phyloP scores from a whole-genome alignment of 2,329 filamentous ascomycete species.

The Beauveria varroae region DNA sequence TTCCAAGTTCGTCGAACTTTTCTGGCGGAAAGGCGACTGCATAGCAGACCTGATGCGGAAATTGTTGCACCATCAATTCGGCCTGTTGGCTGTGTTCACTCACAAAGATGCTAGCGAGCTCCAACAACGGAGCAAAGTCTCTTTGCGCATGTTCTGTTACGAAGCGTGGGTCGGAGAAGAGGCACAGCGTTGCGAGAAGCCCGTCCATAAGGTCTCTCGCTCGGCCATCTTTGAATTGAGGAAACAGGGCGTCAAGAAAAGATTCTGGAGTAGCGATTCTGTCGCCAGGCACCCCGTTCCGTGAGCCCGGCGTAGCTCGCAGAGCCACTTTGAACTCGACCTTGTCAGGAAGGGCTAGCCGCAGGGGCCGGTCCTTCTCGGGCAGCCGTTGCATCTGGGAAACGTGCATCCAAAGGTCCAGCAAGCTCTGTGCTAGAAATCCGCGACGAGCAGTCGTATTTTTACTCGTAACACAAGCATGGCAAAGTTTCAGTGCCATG shows the following conservation, averaged over 20 bases:
- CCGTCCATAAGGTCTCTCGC: constrained; percentile 22
- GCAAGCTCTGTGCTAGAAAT: constrained; percentile 6
- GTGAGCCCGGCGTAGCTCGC: not conserved
- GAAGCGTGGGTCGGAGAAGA: constrained; percentile 22
- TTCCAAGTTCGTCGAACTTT: constrained; percentile 17
- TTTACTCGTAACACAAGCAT: constrained; percentile 15
- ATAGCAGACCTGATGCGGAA: not conserved
- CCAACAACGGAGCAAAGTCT: constrained; percentile 23
- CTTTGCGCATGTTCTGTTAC: constrained; percentile 10
- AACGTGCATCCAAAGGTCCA: constrained; percentile 11
- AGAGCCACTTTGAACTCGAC: not conserved
- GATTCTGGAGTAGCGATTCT: not conserved
- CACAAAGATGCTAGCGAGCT: constrained; percentile 10
- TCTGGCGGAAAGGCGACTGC: constrained; percentile 10
- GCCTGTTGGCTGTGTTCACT: not conserved
- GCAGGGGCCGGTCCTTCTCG: constrained; percentile 10
- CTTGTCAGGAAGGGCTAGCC: not conserved
- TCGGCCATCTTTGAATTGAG: constrained; percentile 21
- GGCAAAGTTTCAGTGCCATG: constrained; percentile 27
- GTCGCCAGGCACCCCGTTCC: not conserved
- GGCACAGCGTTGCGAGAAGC: constrained; percentile 25
- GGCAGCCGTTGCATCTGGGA: constrained; percentile 12
- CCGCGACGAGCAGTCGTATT: constrained; percentile 13
- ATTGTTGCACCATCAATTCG: not conserved
- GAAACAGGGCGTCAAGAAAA: constrained; percentile 23